Conservation (phyloP, 805 yeast genomes). For the Candida krabiensis region DNA sequence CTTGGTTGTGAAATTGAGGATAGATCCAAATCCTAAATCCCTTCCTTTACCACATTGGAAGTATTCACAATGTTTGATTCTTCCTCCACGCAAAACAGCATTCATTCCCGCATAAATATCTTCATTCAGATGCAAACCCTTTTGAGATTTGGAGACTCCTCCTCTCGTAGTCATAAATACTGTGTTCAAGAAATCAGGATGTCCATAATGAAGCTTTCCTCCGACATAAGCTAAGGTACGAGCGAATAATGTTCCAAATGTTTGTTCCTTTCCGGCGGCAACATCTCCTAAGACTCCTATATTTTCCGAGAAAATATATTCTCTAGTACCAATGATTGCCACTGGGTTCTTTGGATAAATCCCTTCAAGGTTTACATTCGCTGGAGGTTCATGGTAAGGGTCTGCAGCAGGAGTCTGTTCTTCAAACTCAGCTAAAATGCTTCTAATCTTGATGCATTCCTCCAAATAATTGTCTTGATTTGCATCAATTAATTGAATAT, state of each 20-base stretch:
- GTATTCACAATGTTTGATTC: constrained; percentile 81
- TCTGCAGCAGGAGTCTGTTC: constrained; percentile 37
- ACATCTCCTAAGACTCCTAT: constrained; percentile 81
- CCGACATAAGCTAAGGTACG: constrained; percentile 81
- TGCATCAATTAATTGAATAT: constrained; percentile 78
- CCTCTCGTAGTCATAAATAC: constrained; percentile 83
- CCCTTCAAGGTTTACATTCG: constrained; percentile 12
- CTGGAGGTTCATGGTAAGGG: constrained; percentile 25
- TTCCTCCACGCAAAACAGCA: constrained; percentile 76
- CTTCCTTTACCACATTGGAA: constrained; percentile 86
- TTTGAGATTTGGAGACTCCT: constrained; percentile 84
- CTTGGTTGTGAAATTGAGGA: constrained; percentile 77
- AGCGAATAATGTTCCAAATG: constrained; percentile 82
- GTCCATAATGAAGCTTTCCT: constrained; percentile 84
- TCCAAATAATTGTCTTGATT: constrained; percentile 82
- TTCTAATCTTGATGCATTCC: constrained; percentile 77
- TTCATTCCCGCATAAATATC: constrained; percentile 88
- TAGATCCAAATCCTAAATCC: constrained; percentile 82
- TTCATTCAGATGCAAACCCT: constrained; percentile 79
- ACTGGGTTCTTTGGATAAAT: constrained; percentile 51
- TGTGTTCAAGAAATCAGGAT: constrained; percentile 77
- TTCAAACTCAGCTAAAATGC: constrained; percentile 75
- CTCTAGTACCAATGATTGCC: constrained; percentile 83
- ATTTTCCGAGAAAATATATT: constrained; percentile 80
- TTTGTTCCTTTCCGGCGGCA: constrained; percentile 87